Evolutionary conservation across 768 basidiomycete species (phyloP).

Genomic region (Mrakia frigida): DNA sequence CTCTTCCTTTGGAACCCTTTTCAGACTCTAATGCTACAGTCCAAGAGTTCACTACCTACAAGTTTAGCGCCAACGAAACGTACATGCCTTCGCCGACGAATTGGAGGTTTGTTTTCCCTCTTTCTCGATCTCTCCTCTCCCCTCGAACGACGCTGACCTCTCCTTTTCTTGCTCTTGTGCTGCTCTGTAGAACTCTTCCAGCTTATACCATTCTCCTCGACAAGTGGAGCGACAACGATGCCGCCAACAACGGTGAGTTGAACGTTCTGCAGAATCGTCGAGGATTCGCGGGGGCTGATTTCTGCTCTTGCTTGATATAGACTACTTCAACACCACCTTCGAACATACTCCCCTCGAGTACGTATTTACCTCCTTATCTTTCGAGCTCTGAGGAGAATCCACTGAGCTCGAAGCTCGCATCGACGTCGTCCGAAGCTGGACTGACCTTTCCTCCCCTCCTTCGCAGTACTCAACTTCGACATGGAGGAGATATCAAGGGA

Average conservation of each 20-base stretch:
- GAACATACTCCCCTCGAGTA: conserved; percentile 50
- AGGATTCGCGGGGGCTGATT: background rate
- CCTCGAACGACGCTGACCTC: no score
- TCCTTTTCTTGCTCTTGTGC: background rate
- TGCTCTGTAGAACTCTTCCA: conserved; percentile 34
- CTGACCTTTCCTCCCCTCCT: background rate
- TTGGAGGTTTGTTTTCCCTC: conserved; percentile 22
- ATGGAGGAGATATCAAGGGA: conserved; percentile 82
- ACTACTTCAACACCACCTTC: conserved; percentile 74
- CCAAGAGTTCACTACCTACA: conserved; percentile 21
- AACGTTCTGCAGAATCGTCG: background rate
- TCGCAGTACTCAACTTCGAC: conserved; percentile 79
- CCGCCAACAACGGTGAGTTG: conserved; percentile 66
- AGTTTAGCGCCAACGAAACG: conserved; percentile 8
- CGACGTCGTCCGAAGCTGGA: background rate
- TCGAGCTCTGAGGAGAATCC: no score
- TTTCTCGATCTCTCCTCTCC: background rate
- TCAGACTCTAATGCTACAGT: background rate
- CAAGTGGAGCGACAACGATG: conserved; percentile 91
- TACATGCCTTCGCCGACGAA: conserved; percentile 26
- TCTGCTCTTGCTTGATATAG: background rate
- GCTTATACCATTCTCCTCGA: conserved; percentile 57
- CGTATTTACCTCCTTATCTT: background rate
- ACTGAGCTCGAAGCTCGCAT: no score
- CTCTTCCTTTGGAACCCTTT: background rate